Conservation (phyloP, 257 asterid genomes). For the Gentiana dahurica region DNA sequence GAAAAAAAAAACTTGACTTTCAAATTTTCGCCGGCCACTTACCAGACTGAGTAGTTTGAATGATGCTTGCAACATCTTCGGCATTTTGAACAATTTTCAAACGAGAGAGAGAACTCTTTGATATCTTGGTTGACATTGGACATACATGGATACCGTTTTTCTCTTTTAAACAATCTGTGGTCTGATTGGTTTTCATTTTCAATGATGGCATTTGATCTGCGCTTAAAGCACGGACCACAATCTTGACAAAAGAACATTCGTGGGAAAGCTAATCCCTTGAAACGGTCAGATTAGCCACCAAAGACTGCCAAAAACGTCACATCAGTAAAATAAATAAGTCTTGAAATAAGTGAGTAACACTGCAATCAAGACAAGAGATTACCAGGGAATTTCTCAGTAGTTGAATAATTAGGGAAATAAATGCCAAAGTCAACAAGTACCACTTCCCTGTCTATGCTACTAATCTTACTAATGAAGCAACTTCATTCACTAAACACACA, state of each 20-base stretch:
- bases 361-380: background rate
- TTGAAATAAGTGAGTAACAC: background rate
- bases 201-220: slow-evolving; percentile 82
- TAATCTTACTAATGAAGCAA: no score
- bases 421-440: no score
- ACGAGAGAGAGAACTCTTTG: slow-evolving; percentile 62
- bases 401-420: no score
- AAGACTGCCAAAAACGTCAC: slow-evolving; percentile 19
- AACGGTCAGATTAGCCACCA: slow-evolving; percentile 10
- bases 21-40: slow-evolving; percentile 11
- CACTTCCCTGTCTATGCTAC: no score
- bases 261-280: slow-evolving; percentile 24
- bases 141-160: slow-evolving; percentile 62
- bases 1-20: background rate
- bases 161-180: slow-evolving; percentile 46
- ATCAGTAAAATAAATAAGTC: background rate
- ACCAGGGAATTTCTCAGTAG: no score
- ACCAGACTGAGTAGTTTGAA: slow-evolving; percentile 46
- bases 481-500: no score
- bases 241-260: slow-evolving; percentile 32
- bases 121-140: slow-evolving; percentile 59
- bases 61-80: slow-evolving; percentile 22
- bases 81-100: slow-evolving; percentile 34
- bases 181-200: slow-evolving; percentile 68
- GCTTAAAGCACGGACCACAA: slow-evolving; percentile 20